A percentile compares a stretch with the other conserved stretches of the same genome.
phyloP scores from a whole-genome alignment of 352 stramenopile species.

The Globisporangium lucens region DNA sequence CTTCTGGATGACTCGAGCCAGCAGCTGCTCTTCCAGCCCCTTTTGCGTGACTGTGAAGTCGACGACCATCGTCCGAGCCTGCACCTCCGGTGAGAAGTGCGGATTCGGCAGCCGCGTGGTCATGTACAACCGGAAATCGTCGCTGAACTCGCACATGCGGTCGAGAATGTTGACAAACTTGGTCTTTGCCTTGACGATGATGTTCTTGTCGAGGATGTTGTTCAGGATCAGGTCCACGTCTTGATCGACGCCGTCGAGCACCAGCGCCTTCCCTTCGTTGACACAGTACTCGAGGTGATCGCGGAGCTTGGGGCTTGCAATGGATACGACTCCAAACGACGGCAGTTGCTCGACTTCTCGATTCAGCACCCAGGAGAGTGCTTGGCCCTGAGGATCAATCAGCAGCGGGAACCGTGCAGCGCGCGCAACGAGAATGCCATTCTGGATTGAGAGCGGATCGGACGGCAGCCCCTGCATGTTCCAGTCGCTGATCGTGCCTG shows the following conservation, averaged over 20 bases:
- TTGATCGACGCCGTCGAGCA: conserved; percentile 77
- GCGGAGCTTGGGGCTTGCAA: conserved; percentile 63
- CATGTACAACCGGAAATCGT: conserved; percentile 67
- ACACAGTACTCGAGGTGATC: conserved; percentile 88
- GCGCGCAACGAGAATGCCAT: conserved; percentile 85
- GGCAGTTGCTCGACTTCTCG: conserved; percentile 66
- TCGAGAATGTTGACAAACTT: conserved; percentile 74
- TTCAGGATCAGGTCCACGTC: conserved; percentile 61
- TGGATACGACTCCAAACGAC: conserved; percentile 52
- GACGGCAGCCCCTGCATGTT: conserved; percentile 84
- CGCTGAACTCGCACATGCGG: conserved; percentile 59
- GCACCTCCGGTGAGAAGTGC: conserved; percentile 67
- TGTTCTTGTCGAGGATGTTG: conserved; percentile 64
- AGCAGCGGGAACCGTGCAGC: conserved; percentile 79
- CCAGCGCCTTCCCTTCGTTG: conserved; percentile 81
- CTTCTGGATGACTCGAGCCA: conserved; percentile 90
- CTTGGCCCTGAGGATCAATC: conserved; percentile 90
- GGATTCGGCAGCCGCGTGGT: conserved; percentile 64
- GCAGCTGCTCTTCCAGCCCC: conserved; percentile 89
- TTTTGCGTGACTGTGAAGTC: conserved; percentile 92
- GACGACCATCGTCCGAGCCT: conserved; percentile 67
- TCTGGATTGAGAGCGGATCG: conserved; percentile 89
- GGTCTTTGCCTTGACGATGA: conserved; percentile 54
- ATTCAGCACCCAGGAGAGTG: conserved; percentile 78
- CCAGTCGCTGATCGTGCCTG: conserved; percentile 85